phyloP scores from a whole-genome alignment of 441 rosid species.

The Kokia cookei region DNA sequence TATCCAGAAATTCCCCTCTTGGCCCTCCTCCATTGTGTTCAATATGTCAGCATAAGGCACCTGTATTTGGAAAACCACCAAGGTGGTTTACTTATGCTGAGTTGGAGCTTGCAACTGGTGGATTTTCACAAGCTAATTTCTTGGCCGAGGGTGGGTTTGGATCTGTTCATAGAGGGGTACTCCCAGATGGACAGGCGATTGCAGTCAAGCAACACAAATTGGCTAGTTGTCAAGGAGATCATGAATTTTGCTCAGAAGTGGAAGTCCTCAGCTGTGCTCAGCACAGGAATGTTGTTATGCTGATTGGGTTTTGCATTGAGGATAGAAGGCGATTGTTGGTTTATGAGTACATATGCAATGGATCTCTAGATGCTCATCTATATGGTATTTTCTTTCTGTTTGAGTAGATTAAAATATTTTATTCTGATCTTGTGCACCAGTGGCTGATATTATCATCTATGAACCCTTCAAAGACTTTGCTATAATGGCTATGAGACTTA shows the following conservation, averaged over 20 bases:
- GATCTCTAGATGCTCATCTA: conserved; percentile 90
- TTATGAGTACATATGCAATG: conserved; percentile 94
- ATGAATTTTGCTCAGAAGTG: conserved; percentile 96
- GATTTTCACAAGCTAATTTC: conserved; percentile 90
- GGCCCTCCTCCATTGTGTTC: conserved; percentile 98
- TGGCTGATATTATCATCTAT: not conserved
- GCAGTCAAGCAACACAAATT: conserved; percentile 97
- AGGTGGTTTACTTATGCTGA: conserved; percentile 89
- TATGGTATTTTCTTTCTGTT: conserved; percentile 53
- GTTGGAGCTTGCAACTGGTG: conserved; percentile 89
- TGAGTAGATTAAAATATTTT: not conserved
- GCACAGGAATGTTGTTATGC: conserved; percentile 93
- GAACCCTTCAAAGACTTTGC: not conserved
- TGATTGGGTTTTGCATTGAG: conserved; percentile 93
- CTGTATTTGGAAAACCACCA: conserved; percentile 94
- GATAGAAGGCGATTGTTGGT: conserved; percentile 88
- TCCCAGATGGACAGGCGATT: conserved; percentile 91
- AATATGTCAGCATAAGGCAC: conserved; percentile 92
- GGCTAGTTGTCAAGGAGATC: conserved; percentile 97
- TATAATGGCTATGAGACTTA: not conserved
- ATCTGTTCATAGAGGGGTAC: conserved; percentile 88
- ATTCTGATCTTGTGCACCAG: not conserved
- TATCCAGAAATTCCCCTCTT: conserved; percentile 68
- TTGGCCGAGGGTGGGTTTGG: conserved; percentile 99
- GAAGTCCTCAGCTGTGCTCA: conserved; percentile 99